Evolutionary conservation across 2,329 filamentous ascomycete species (phyloP), one percentile per base, ranked within the genome.

Genomic region (Diaporthe longicolla): DNA sequence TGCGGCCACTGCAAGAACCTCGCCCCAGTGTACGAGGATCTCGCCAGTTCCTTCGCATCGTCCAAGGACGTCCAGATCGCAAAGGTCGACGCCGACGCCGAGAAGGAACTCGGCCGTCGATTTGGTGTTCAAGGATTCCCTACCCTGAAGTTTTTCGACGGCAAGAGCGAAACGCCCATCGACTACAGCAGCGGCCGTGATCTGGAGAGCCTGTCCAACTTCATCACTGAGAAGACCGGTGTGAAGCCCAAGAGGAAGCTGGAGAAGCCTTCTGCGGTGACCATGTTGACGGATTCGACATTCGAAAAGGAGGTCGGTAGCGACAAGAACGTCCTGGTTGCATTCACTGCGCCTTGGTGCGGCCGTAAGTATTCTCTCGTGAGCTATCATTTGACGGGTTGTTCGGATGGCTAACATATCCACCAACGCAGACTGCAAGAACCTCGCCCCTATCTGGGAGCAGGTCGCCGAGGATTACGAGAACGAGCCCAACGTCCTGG

Each of bases 1-100:
- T 99, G 97, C 82, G 97, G 97, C 43, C 97, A 99, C 89, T 99
- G 97, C 94, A 98, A 98, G 90, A 97, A 87, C 81, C 93, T 99
- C 45, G 97, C 97, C 21, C 97, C 97, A 66, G 88, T 97, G 74
- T 99, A 97, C 85, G 97, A 99, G 83, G 94, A 99, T 82, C 91
- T 99, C 57, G 97, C 91, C 61, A 83, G 88, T 66, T 86, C 88
- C 55, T 97, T 95, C 83, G 91, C 93, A 77, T 91, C 90, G 80
- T 91, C 92, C 77, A 90, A 90, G 81, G 87, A 90, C 81, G 91
- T 99, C 72, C 92, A 93, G 81, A 95, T 99, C 81, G 97, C 93
- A 79, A 99, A 98, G 86, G 95, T 99, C 78, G 95, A 99, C 82
- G 97, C 96, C 74, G 97, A 99, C 83, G 91, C 92, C 73, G 93